Conservation (phyloP, 2,329 filamentous ascomycete species). For the Phyllosticta citriasiana region DNA sequence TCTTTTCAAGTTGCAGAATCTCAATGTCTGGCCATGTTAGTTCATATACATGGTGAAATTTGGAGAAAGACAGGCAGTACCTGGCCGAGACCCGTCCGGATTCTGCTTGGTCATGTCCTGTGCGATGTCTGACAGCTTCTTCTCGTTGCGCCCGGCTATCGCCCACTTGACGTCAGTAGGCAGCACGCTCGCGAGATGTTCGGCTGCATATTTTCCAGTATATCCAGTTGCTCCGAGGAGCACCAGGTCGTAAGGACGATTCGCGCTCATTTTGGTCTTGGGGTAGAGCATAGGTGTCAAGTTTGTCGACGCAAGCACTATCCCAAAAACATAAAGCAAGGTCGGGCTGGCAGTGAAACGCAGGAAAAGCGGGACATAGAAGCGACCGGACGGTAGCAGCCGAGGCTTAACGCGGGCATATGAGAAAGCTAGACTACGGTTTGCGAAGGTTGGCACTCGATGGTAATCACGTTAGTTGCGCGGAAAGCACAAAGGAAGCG, state of each 20-base stretch:
- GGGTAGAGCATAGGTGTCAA: not conserved
- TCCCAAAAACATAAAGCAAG: not conserved
- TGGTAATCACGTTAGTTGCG: not conserved
- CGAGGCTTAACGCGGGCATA: not conserved
- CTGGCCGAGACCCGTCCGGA: slow-evolving; percentile 59
- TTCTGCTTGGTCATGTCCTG: slow-evolving; percentile 57
- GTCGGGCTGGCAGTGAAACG: not conserved
- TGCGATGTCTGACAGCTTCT: slow-evolving; percentile 62
- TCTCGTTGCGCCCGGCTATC: slow-evolving; percentile 68
- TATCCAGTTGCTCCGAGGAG: slow-evolving; percentile 67
- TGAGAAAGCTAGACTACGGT: not conserved
- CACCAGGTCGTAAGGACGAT: slow-evolving; percentile 52
- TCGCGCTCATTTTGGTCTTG: not conserved
- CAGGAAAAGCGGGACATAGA: not conserved
- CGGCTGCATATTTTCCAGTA: slow-evolving; percentile 66
- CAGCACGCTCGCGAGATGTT: slow-evolving; percentile 61
- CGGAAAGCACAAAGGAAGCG: not conserved
- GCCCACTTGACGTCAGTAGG: slow-evolving; percentile 80
- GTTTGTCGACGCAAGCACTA: not conserved
- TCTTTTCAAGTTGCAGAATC: slow-evolving; percentile 30
- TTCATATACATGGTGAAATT: not conserved
- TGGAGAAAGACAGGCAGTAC: slow-evolving; percentile 33
- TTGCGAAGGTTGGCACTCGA: not conserved
- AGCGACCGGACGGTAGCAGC: not conserved
- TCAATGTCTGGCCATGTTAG: slow-evolving; percentile 23